Percentiles rank a stretch among this genome's conserved stretches.
These are phyloP conservation scores for Solanum dulcamara DNA, from an alignment of 257 asterid genomes.

Conservation along the genomic window DNA sequence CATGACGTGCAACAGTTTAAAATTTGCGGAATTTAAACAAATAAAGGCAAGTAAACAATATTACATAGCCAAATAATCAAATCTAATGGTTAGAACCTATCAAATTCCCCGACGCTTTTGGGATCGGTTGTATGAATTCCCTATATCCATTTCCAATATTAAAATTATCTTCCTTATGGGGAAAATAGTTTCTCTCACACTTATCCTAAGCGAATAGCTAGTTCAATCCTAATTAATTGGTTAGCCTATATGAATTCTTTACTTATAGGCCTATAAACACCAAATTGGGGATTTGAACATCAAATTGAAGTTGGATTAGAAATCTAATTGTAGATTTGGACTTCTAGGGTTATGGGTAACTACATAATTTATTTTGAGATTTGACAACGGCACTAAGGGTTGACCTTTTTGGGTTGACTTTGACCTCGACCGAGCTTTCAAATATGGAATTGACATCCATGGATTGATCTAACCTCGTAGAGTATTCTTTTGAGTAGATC, in stretches of 20 bases:
- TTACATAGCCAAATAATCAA: no score
- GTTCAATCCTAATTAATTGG: not conserved
- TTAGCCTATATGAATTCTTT: no score
- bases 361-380: not conserved
- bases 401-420: not conserved
- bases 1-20: no score
- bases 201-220: not conserved
- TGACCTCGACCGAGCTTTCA: not conserved
- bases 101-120: no score
- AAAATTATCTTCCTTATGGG: not conserved
- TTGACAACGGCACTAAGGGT: not conserved
- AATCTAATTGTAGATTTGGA: not conserved
- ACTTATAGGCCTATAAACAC: not conserved
- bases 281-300: not conserved
- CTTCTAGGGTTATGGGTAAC: not conserved
- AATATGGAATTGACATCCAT: not conserved
- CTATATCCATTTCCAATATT: not conserved
- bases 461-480: not conserved
- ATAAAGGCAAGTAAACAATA: no score
- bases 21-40: no score
- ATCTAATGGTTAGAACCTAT: no score
- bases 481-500: not conserved
- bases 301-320: not conserved
- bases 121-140: not conserved
- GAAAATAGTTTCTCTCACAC: not conserved